Evolutionary conservation across 257 asterid genomes (phyloP), one percentile per base, ranked within the genome.

Genomic region (Henckelia pumila): DNA sequence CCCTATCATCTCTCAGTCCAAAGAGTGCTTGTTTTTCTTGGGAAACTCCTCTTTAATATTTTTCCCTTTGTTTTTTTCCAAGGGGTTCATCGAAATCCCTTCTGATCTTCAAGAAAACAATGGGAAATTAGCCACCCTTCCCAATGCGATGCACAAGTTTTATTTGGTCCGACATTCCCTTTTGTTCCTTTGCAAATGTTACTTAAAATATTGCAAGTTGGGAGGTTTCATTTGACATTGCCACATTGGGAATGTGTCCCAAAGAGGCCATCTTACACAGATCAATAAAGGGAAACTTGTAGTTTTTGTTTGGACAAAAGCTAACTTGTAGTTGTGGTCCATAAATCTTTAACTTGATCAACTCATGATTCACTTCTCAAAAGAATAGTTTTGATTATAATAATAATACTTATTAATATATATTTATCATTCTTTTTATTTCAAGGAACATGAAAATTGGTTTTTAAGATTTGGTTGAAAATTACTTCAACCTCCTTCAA

Each of bases 101-200:
- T 16, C 50, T n/a, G n/a, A n/a, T n/a, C n/a, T 59, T 58, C 16
- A 66, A 33, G 17, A 53, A 52, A 25, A 56, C 25, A 29, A 21
- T 76, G 19, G 52, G 14, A 40, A 40, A n/a, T n/a, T n/a, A n/a
- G 19, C 26, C 63, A 4, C 59, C 55, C 28, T 37, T 72, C 29
- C 65, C 24, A 57, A 72, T 57, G 75, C 24, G 58, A 26, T 20
- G 63, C 5, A 23, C 21, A 19, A 63, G 71, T 79, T 61, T 69
- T 74, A 44, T 59, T 74, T 76, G 75, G 83, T 78, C 86, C 73
- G 84, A 86, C 96, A 86, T 86, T 86, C 89, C 85, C 52, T 83
- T 86, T 78, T 81, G 90, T 79, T 84, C 81, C 84, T 74, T 47
- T 72, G 65, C 40, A 49, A 81, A 71, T 72, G 78, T 55, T 77